Conservation (phyloP, 2,329 filamentous ascomycete species). For the Claviceps digitariae region DNA sequence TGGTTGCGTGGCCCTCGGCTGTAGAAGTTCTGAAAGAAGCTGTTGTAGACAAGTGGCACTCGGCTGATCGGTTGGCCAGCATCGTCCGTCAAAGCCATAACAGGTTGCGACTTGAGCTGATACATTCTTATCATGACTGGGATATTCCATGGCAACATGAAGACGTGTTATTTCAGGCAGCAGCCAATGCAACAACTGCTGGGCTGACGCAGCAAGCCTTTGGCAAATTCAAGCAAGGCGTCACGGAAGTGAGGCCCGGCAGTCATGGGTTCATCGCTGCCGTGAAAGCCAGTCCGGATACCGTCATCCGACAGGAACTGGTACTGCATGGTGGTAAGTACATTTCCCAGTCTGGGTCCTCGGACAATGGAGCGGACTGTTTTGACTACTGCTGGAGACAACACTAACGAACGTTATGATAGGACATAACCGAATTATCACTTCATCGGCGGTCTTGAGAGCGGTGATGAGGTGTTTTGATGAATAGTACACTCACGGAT, state of each 20-base stretch:
- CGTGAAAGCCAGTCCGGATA: conserved; percentile 29
- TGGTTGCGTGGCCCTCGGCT: conserved; percentile 52
- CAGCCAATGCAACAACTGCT: conserved; percentile 36
- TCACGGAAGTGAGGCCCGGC: conserved; percentile 26
- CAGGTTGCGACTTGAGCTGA: conserved; percentile 51
- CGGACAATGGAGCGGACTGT: too few species aligned
- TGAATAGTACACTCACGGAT: neutral
- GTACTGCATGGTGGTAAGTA: conserved; percentile 40
- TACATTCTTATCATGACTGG: conserved; percentile 69
- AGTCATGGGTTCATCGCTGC: conserved; percentile 34
- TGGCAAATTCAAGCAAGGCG: conserved; percentile 30
- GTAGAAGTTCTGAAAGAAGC: conserved; percentile 45
- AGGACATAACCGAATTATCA: conserved; percentile 61
- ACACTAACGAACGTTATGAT: neutral
- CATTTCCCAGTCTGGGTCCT: neutral
- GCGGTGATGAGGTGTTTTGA: conserved; percentile 55
- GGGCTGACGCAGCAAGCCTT: conserved; percentile 24
- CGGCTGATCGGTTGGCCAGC: conserved; percentile 49
- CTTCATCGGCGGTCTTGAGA: conserved; percentile 47
- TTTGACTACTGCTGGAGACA: neutral
- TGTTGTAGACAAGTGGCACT: conserved; percentile 74
- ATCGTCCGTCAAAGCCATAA: conserved; percentile 37
- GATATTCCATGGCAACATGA: conserved; percentile 70
- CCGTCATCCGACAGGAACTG: conserved; percentile 39
- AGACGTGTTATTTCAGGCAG: conserved; percentile 47